Evolutionary conservation across 306 rosid genomes (phyloP).

Genomic region (Citrullus colocynthis): DNA sequence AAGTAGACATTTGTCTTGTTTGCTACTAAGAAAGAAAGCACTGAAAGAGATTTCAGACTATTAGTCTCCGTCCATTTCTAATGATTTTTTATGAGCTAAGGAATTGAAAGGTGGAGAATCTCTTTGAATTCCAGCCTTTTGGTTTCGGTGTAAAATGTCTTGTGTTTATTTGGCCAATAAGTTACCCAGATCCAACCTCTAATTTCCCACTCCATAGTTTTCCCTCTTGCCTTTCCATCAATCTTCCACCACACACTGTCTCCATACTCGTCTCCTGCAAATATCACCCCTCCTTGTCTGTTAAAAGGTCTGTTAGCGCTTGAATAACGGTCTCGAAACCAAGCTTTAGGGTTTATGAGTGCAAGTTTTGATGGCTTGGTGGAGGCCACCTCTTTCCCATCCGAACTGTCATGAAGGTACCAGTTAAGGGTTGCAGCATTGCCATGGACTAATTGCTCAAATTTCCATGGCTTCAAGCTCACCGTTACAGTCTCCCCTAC

Average conservation of each 20-base stretch:
- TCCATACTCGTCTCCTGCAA: conserved; percentile 84
- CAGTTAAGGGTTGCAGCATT: conserved; percentile 67
- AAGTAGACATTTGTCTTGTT: neutral
- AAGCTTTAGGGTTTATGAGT: conserved; percentile 60
- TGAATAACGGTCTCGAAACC: conserved; percentile 72
- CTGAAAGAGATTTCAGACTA: neutral
- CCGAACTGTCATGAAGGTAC: conserved; percentile 66
- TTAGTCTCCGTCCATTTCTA: neutral
- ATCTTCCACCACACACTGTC: conserved; percentile 77
- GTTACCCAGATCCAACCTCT: conserved; percentile 90
- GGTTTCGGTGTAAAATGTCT: conserved; percentile 57
- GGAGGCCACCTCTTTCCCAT: conserved; percentile 73
- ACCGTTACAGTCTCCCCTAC: conserved; percentile 48
- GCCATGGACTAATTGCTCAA: conserved; percentile 69
- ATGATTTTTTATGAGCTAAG: conserved; percentile 14
- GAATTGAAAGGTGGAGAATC: conserved; percentile 37
- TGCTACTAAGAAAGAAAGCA: neutral
- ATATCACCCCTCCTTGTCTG: conserved; percentile 78
- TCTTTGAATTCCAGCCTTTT: conserved; percentile 73
- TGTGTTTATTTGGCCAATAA: conserved; percentile 81
- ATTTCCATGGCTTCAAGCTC: conserved; percentile 84
- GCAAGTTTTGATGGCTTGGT: conserved; percentile 65
- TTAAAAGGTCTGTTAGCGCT: conserved; percentile 80
- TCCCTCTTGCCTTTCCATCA: conserved; percentile 53
- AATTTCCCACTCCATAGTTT: conserved; percentile 78